phyloP scores from a whole-genome alignment of 352 stramenopile species.

The Elongisporangium anandrum region DNA sequence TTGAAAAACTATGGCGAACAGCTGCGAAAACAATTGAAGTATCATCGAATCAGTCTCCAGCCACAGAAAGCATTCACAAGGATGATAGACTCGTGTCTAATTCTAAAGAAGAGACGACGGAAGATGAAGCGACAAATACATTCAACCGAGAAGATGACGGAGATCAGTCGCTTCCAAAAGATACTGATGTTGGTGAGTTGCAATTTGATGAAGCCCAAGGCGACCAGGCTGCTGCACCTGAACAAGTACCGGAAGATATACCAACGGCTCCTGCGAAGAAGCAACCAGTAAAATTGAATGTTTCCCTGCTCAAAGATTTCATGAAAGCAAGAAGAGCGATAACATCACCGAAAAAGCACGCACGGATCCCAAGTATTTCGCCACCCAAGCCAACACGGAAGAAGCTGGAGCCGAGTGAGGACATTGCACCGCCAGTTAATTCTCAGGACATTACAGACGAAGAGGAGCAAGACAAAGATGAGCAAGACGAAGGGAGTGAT shows the following conservation, averaged over 20 bases:
- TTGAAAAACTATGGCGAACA: slow-evolving; percentile 23
- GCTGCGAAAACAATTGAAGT: background rate
- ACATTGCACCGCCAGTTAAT: background rate
- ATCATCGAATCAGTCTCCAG: slow-evolving; percentile 1
- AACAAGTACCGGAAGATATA: background rate
- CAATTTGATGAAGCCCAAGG: background rate
- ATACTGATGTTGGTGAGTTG: background rate
- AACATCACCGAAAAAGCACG: slow-evolving; percentile 3
- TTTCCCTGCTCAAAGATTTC: slow-evolving; percentile 23
- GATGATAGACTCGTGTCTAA: background rate
- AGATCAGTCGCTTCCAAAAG: background rate
- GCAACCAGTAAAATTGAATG: background rate
- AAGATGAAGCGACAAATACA: background rate
- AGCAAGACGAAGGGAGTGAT: slow-evolving; percentile 5
- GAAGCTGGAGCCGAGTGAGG: slow-evolving; percentile 1
- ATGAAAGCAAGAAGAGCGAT: slow-evolving; percentile 15
- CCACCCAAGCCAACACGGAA: slow-evolving; percentile 6
- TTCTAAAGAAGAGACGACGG: background rate
- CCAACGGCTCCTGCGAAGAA: background rate
- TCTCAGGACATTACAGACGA: slow-evolving; percentile 2
- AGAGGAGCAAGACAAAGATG: slow-evolving; percentile 4
- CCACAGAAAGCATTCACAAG: background rate
- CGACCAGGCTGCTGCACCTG: background rate
- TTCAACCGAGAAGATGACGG: background rate
- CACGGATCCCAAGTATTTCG: slow-evolving; percentile 15